phyloP scores from a whole-genome alignment of 2,329 filamentous ascomycete species.

The Trichophyton simii region DNA sequence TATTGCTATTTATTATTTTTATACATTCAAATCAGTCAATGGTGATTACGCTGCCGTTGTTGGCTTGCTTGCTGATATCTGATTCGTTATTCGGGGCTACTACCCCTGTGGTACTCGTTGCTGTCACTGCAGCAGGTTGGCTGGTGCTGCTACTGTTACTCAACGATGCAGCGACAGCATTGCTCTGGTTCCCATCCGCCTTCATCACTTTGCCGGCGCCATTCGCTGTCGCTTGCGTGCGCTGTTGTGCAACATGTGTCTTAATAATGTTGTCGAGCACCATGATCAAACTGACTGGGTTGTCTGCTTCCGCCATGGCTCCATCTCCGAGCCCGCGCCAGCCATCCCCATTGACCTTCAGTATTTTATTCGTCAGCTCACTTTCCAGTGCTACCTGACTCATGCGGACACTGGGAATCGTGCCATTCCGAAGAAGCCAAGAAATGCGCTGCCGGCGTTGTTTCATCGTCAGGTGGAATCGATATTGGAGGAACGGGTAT shows the following conservation, averaged over 20 bases:
- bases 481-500: constrained; percentile 23
- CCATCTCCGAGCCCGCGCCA: constrained; percentile 31
- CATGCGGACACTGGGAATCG: constrained; percentile 11
- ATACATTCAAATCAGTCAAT: constrained; percentile 3
- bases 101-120: no score
- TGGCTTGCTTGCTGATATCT: not conserved
- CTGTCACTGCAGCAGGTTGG: not conserved
- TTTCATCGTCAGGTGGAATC: constrained; percentile 22
- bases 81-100: not conserved
- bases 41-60: not conserved
- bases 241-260: constrained; percentile 4
- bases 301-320: constrained; percentile 23
- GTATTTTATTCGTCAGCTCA: constrained; percentile 23
- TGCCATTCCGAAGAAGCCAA: constrained; percentile 27
- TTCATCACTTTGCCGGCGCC: no score
- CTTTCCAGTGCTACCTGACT: constrained; percentile 15
- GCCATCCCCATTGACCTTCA: constrained; percentile 25
- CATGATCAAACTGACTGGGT: constrained; percentile 23
- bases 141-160: not conserved
- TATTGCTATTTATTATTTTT: constrained; percentile 1
- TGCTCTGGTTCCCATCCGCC: not conserved
- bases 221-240: no score
- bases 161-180: not conserved
- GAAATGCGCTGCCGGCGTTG: constrained; percentile 20
- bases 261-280: constrained; percentile 11